Evolutionary conservation across 164 flowering plant species (phyloP).

Genomic region (Vitis amurensis): DNA sequence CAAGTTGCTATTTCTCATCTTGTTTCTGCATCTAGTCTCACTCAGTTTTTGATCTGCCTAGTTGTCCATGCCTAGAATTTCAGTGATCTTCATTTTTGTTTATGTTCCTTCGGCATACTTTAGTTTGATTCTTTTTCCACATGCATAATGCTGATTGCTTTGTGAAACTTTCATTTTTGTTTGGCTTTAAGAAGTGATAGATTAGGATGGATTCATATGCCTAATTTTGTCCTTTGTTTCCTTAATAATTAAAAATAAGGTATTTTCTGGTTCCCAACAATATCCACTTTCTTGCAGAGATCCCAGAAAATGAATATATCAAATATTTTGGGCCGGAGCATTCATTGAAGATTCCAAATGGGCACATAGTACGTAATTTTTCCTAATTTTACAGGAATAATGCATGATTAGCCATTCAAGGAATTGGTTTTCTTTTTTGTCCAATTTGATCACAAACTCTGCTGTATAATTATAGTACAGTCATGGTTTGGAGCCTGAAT

Average conservation of each 20-base stretch:
- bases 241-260: neutral
- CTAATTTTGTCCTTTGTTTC: neutral
- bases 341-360: slow-evolving; percentile 72
- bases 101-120: neutral
- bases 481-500: too few species aligned
- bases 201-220: neutral
- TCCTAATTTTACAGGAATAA: neutral
- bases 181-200: neutral
- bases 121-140: neutral
- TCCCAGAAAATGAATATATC: slow-evolving; percentile 89
- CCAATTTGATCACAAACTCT: neutral
- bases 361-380: slow-evolving; percentile 62
- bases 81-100: neutral
- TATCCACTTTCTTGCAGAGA: slow-evolving; percentile 60
- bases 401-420: neutral
- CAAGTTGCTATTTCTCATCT: too few species aligned
- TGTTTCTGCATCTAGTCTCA: too few species aligned
- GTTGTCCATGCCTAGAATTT: too few species aligned
- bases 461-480: neutral
- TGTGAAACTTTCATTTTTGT: neutral
- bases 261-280: neutral
- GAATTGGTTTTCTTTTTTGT: neutral
- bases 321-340: slow-evolving; percentile 87
- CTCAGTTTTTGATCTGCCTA: neutral
- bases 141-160: neutral